Conservation (phyloP, 2,329 filamentous ascomycete species). For the Biscogniauxia mediterranea region DNA sequence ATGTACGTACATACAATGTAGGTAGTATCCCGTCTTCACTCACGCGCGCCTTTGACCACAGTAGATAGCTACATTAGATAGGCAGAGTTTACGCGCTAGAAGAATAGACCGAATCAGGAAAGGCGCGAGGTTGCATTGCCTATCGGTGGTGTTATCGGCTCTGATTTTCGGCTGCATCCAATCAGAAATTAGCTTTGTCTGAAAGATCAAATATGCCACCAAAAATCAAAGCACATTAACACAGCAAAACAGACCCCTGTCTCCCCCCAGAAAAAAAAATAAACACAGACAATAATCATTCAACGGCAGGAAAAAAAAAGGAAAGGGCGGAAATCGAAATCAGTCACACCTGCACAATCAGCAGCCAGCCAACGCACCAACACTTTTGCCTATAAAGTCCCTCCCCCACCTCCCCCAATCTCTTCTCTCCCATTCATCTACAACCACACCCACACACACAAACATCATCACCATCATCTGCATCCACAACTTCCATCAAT, state of each 20-base stretch:
- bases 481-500: conserved; percentile 30
- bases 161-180: conserved; percentile 21
- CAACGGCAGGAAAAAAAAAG: conserved; percentile 1
- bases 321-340: conserved; percentile 2
- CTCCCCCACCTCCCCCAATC: conserved; percentile 30
- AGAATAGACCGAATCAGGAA: conserved; percentile 11
- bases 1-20: too few species aligned
- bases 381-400: conserved; percentile 32
- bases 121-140: conserved; percentile 1
- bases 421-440: conserved; percentile 26
- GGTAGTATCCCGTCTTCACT: neutral
- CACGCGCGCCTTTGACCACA: neutral
- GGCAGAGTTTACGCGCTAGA: conserved; percentile 7
- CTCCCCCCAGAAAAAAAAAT: conserved; percentile 28
- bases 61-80: neutral
- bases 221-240: conserved; percentile 28
- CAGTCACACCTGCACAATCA: conserved; percentile 28
- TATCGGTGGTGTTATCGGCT: neutral
- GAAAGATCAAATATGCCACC: conserved; percentile 27
- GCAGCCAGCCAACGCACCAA: conserved; percentile 16
- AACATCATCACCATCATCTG: conserved; percentile 30
- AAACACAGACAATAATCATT: conserved; percentile 18
- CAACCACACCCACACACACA: conserved; percentile 25
- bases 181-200: conserved; percentile 29
- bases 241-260: conserved; percentile 35